Base-by-base conservation (phyloP, 345 rosid species). In the Aurinia saxatilis region DNA sequence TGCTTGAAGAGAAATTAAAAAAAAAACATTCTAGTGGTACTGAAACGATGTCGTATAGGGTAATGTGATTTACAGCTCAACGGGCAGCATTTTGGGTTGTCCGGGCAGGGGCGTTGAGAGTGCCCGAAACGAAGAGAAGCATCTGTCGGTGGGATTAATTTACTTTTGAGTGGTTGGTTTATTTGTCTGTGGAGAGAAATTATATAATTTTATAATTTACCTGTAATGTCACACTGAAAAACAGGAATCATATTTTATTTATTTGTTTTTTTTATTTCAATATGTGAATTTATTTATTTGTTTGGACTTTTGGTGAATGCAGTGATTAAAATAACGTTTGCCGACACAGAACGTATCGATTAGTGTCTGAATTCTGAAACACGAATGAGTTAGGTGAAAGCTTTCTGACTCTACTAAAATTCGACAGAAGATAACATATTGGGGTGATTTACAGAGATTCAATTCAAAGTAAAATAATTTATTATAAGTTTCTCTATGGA, bases 11-110 rank as follows among this genome's bases (percentile, higher is more conserved):
- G 6, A 18, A 18, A 6, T 8, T 5, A 7, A 4, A 6, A 10
- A 8, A 8, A 4, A 10, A 18, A 4, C 3, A 11, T 1, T 8
- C 13, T 40, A 58, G 34, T 29, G 7, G 13, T 7, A 6, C 10
- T 1, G 10, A 30, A 27, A 52, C 57, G 63, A 30, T 33, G 64
- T 60, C 53, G 63, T 60, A 40, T 72, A 49, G 19, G 6, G 39
- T 57, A 36, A 66, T 39, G 57, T 51, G 75, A 51, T 65, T 71
- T 62, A 77, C 85, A 80, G 84, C 84, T 80, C 51, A 72, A 67
- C 77, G 81, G 81, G 74, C 75, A 75, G 78, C 60, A 17, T 65
- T 70, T 63, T 56, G 68, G 65, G 75, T 56, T 75, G 80, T 73
- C 21, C 0, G 38, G 83, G 71, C 71, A 78, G 75, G 11, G 6